These are phyloP conservation scores for Bidens hawaiensis DNA, from an alignment of 140 eudicot genomes.

Conservation along the genomic window DNA sequence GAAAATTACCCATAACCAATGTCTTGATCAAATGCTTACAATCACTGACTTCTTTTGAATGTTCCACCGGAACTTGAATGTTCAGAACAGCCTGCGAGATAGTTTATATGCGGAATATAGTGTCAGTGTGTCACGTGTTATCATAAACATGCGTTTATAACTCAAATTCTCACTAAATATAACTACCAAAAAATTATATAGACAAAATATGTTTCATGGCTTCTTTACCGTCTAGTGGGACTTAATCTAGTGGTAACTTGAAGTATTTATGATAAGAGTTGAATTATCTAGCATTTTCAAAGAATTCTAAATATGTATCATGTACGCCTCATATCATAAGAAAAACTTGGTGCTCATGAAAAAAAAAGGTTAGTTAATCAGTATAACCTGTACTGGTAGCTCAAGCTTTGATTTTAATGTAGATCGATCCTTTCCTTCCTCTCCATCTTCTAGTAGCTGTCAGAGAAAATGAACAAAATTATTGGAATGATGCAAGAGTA, in stretches of 20 bases:
- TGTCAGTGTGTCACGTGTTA: conserved; percentile 13
- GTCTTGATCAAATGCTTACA: conserved; percentile 95
- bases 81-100: conserved; percentile 83
- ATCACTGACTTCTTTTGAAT: conserved; percentile 91
- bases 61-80: conserved; percentile 84
- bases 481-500: conserved; percentile 12
- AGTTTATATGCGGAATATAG: conserved; percentile 12
- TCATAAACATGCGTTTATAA: neutral
- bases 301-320: neutral
- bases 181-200: neutral
- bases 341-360: neutral
- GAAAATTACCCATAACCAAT: conserved; percentile 80
- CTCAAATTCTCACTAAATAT: conserved; percentile 4
- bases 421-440: conserved; percentile 79
- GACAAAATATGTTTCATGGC: neutral
- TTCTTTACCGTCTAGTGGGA: neutral
- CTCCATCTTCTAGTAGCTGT: conserved; percentile 95
- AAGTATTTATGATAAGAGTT: conserved; percentile 2
- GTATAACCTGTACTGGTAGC: conserved; percentile 91
- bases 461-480: conserved; percentile 8
- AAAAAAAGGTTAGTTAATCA: neutral
- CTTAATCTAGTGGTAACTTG: neutral
- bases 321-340: conserved; percentile 5
- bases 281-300: conserved; percentile 15
- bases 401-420: conserved; percentile 90